Conservation (phyloP, 768 basidiomycete species). For the Lactarius tabidus region DNA sequence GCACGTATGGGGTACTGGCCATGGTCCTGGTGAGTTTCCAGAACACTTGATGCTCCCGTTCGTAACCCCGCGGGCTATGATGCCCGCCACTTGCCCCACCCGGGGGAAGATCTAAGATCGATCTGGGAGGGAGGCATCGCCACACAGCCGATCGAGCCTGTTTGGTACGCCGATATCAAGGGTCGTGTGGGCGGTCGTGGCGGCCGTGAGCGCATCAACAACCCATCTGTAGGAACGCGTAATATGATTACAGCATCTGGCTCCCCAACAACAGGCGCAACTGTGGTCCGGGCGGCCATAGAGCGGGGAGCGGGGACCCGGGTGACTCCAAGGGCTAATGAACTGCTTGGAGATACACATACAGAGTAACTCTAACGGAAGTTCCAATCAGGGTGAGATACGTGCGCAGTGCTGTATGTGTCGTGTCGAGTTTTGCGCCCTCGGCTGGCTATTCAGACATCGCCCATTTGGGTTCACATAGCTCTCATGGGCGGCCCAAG, state of each 20-base stretch:
- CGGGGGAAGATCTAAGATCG: background rate
- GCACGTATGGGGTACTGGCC: background rate
- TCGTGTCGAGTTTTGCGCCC: background rate
- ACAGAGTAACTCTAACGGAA: background rate
- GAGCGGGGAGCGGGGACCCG: background rate
- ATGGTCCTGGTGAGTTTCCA: background rate
- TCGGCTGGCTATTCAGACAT: background rate
- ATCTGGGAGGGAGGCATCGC: background rate
- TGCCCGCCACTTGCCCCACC: background rate
- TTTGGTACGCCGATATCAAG: background rate
- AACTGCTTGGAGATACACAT: background rate
- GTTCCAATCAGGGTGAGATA: background rate
- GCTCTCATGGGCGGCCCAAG: background rate
- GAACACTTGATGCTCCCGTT: background rate
- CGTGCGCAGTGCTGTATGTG: background rate
- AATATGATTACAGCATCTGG: background rate
- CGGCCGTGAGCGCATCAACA: background rate
- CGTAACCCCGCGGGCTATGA: background rate
- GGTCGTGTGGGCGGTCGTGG: background rate
- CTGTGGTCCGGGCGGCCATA: background rate
- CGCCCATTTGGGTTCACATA: background rate
- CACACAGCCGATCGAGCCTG: background rate
- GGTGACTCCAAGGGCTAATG: background rate
- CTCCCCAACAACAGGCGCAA: background rate
- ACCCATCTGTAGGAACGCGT: background rate